Conservation (phyloP, 768 basidiomycete species). For the Chalciporus chontae region DNA sequence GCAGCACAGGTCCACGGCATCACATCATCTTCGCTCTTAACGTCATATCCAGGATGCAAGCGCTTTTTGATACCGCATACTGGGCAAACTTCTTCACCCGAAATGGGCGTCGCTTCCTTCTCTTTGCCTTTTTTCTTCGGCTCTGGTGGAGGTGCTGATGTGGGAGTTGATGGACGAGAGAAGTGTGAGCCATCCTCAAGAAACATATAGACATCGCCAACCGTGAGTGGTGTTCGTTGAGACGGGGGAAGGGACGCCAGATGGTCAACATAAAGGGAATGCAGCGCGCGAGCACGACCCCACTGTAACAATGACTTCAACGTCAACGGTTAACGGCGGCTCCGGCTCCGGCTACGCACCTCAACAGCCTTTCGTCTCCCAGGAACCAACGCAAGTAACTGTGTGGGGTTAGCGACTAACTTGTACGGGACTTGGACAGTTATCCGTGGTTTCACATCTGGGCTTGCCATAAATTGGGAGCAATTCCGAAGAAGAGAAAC, state of each 20-base stretch:
- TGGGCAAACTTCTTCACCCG: slow-evolving; percentile 24
- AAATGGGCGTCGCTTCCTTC: slow-evolving; percentile 19
- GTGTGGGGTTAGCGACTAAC: slow-evolving; percentile 32
- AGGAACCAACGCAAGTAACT: slow-evolving; percentile 34
- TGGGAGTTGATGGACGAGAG: slow-evolving; percentile 27
- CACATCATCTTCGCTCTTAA: slow-evolving; percentile 18
- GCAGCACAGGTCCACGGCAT: slow-evolving; percentile 23
- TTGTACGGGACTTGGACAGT: slow-evolving; percentile 35
- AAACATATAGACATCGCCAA: slow-evolving; percentile 44
- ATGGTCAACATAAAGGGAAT: slow-evolving; percentile 35
- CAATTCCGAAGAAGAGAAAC: not conserved
- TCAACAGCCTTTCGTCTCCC: slow-evolving; percentile 49
- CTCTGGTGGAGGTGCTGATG: slow-evolving; percentile 5
- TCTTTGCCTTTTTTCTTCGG: slow-evolving; percentile 25
- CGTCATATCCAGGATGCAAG: slow-evolving; percentile 21
- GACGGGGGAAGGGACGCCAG: slow-evolving; percentile 16
- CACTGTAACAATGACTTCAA: slow-evolving; percentile 31
- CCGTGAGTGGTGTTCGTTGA: slow-evolving; percentile 28
- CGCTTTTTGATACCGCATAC: slow-evolving; percentile 29
- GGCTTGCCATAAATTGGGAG: not conserved
- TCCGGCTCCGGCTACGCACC: slow-evolving; percentile 28
- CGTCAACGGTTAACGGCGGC: not conserved
- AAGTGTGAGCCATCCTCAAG: slow-evolving; percentile 40
- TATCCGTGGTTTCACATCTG: slow-evolving; percentile 36
- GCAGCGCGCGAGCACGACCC: slow-evolving; percentile 42